A percentile compares a stretch with the other conserved stretches of the same genome.
These are phyloP conservation scores for Glycyrrhiza uralensis DNA, from an alignment of 306 rosid genomes.

Conservation along the genomic window DNA sequence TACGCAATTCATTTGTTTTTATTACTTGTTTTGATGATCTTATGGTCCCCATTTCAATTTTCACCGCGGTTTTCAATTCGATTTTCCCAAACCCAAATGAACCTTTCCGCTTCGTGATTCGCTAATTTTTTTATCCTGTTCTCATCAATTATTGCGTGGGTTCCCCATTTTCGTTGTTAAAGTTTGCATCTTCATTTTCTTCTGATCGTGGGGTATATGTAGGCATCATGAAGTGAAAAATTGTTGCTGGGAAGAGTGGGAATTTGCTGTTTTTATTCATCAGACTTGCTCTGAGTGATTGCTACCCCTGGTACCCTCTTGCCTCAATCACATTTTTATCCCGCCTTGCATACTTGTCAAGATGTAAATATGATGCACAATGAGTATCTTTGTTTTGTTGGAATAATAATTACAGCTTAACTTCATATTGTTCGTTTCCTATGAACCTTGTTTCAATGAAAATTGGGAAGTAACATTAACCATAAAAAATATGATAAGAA, in stretches of 20 bases:
- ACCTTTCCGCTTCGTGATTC: not conserved
- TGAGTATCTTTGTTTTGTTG: not conserved
- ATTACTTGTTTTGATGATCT: not conserved
- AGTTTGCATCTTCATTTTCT: not conserved
- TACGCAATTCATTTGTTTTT: not conserved
- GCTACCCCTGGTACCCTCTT: constrained; percentile 14
- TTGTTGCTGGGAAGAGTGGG: constrained; percentile 26
- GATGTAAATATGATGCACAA: not conserved
- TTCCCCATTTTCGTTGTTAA: not conserved
- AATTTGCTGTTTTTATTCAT: not conserved
- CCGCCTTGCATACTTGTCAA: not conserved
- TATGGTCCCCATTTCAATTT: not conserved
- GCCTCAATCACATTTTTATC: not conserved
- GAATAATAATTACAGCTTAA: constrained; percentile 6
- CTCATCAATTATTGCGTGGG: not conserved
- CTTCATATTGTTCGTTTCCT: not conserved
- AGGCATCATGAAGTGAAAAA: constrained; percentile 15
- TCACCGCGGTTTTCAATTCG: not conserved
- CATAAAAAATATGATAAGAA: constrained; percentile 4
- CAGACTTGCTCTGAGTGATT: constrained; percentile 18
- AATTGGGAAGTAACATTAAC: not conserved
- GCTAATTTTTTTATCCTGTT: constrained; percentile 1
- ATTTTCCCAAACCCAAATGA: not conserved
- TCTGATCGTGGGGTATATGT: not conserved
- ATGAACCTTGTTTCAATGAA: not conserved